These are phyloP conservation scores for Emergomyces orientalis DNA, from an alignment of 2,329 filamentous ascomycete species.

Conservation along the genomic window DNA sequence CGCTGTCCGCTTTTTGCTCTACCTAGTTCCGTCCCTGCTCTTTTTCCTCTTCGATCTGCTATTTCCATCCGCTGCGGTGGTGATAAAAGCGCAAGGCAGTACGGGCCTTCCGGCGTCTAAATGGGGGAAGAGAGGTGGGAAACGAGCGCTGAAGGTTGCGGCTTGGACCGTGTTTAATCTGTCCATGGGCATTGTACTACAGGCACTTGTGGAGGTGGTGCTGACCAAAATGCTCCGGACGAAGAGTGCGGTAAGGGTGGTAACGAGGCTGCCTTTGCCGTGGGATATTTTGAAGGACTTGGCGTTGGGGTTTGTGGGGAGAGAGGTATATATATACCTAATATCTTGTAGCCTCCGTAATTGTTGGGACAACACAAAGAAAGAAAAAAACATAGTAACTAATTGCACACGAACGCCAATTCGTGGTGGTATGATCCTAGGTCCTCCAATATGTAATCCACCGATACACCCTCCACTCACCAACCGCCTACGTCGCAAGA, in stretches of 20 bases:
- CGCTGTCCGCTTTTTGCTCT: slow-evolving; percentile 59
- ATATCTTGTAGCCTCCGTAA: neutral
- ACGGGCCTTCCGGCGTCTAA: slow-evolving; percentile 39
- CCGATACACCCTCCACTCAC: slow-evolving; percentile 58
- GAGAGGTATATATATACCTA: slow-evolving; percentile 42
- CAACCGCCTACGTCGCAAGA: slow-evolving; percentile 42
- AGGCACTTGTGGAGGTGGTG: slow-evolving; percentile 47
- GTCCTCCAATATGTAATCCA: slow-evolving; percentile 65
- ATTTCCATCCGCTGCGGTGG: slow-evolving; percentile 58
- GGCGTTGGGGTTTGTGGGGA: slow-evolving; percentile 43
- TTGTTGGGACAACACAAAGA: neutral
- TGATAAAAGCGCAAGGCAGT: slow-evolving; percentile 58
- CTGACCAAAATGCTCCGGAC: slow-evolving; percentile 46
- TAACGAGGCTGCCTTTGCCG: slow-evolving; percentile 52
- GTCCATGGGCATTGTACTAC: slow-evolving; percentile 43
- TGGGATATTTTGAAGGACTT: slow-evolving; percentile 52
- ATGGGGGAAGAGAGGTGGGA: slow-evolving; percentile 30
- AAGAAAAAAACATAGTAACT: neutral
- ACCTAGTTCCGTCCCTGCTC: slow-evolving; percentile 60
- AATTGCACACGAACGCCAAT: slow-evolving; percentile 14
- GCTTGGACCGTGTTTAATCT: slow-evolving; percentile 50
- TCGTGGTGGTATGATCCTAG: slow-evolving; percentile 28
- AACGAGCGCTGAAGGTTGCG: slow-evolving; percentile 41
- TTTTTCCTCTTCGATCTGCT: slow-evolving; percentile 65
- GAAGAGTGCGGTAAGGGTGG: slow-evolving; percentile 49